A percentile compares a stretch with the other conserved stretches of the same genome.
Evolutionary conservation across 345 rosid genomes (phyloP).

Genomic region (Eucalyptus erythrocorys): DNA sequence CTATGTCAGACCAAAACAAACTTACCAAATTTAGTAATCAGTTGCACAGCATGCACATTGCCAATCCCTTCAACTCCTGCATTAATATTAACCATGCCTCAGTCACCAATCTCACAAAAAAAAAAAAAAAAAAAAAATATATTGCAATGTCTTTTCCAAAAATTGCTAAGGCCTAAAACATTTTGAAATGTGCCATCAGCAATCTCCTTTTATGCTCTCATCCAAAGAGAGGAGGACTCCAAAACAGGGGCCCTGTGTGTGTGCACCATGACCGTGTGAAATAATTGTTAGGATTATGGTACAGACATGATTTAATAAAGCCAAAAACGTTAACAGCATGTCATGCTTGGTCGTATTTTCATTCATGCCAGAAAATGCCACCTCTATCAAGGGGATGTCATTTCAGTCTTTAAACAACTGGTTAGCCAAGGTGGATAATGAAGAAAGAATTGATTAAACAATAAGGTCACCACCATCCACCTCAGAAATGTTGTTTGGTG

Average conservation of each 20-base stretch:
- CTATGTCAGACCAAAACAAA: neutral
- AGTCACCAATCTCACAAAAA: neutral
- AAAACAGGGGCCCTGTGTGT: neutral
- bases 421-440: neutral
- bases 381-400: neutral
- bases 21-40: slow-evolving; percentile 74
- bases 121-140: neutral
- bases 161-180: neutral
- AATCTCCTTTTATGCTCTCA: neutral
- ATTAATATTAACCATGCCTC: neutral
- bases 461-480: neutral
- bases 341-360: neutral
- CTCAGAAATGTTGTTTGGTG: neutral
- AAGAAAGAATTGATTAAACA: neutral
- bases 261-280: neutral
- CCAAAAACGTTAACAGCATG: neutral
- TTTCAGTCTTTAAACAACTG: neutral
- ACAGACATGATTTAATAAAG: neutral
- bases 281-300: neutral
- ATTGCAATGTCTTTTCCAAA: neutral
- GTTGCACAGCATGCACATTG: slow-evolving; percentile 56
- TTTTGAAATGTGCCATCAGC: neutral
- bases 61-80: slow-evolving; percentile 94
- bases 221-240: neutral
- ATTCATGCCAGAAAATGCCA: neutral